These are phyloP conservation scores for Fistulinella cinereoalba DNA, from an alignment of 1,284 basidiomycete genomes.

Conservation along the genomic window DNA sequence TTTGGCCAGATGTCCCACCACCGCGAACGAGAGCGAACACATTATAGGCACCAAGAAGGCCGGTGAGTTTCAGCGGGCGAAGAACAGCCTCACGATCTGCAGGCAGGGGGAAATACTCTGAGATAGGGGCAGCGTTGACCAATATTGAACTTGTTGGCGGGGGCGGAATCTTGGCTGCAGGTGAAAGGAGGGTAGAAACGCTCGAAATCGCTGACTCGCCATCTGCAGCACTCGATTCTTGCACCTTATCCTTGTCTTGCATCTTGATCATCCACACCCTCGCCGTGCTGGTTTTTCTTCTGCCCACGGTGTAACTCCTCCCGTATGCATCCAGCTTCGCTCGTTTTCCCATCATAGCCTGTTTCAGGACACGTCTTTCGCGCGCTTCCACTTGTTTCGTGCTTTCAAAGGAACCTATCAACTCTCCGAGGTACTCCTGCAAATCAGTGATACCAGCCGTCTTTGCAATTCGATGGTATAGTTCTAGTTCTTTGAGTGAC, in stretches of 20 bases:
- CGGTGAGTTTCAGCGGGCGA: slow-evolving; percentile 81
- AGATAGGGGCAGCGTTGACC: slow-evolving; percentile 80
- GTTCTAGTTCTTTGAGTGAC: slow-evolving; percentile 71
- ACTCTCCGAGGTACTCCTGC: slow-evolving; percentile 48
- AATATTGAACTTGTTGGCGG: slow-evolving; percentile 60
- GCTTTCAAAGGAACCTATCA: slow-evolving; percentile 68
- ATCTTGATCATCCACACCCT: slow-evolving; percentile 94
- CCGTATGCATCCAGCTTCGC: slow-evolving; percentile 69
- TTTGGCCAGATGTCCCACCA: slow-evolving; percentile 88
- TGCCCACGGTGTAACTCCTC: slow-evolving; percentile 79
- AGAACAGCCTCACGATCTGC: slow-evolving; percentile 79
- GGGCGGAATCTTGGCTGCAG: slow-evolving; percentile 12
- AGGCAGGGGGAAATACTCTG: slow-evolving; percentile 75
- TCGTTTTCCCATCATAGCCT: slow-evolving; percentile 40
- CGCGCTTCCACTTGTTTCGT: slow-evolving; percentile 55
- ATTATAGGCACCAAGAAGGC: slow-evolving; percentile 89
- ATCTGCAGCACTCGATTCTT: slow-evolving; percentile 27
- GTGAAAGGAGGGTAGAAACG: slow-evolving; percentile 22
- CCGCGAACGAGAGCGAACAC: slow-evolving; percentile 87
- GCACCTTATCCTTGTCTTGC: slow-evolving; percentile 53
- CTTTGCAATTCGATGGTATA: slow-evolving; percentile 66
- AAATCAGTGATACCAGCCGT: slow-evolving; percentile 64
- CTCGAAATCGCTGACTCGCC: slow-evolving; percentile 10
- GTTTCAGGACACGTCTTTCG: slow-evolving; percentile 40
- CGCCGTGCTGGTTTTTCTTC: slow-evolving; percentile 83